A percentile compares a stretch with the other conserved stretches of the same genome.
Evolutionary conservation across 805 yeast species (phyloP).

Genomic region (Starmerella floris): DNA sequence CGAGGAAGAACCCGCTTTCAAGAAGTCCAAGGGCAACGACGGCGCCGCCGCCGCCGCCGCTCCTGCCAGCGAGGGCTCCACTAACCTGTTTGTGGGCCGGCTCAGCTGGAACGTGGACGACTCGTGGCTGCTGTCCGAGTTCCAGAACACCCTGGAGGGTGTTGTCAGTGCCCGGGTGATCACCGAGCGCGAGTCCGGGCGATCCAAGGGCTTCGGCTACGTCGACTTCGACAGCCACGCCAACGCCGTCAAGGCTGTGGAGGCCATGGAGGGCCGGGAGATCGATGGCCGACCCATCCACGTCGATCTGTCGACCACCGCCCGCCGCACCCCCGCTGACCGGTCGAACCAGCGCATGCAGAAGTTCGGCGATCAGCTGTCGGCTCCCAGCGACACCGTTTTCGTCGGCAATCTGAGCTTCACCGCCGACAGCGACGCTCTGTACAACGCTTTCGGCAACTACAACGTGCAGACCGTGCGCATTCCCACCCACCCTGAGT

Average conservation of each 20-base stretch:
- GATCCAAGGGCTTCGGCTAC: slow-evolving; percentile 88
- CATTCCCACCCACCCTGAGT: slow-evolving; percentile 96
- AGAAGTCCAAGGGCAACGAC: slow-evolving; percentile 29
- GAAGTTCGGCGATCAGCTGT: slow-evolving; percentile 78
- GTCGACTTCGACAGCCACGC: slow-evolving; percentile 76
- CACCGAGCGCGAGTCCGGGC: slow-evolving; percentile 80
- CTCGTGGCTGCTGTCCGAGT: slow-evolving; percentile 81
- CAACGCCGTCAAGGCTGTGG: slow-evolving; percentile 74
- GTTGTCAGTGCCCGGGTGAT: slow-evolving; percentile 83
- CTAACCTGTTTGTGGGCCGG: slow-evolving; percentile 92
- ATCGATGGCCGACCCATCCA: slow-evolving; percentile 95
- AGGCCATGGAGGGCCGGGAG: slow-evolving; percentile 79
- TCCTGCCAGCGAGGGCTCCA: slow-evolving; percentile 43
- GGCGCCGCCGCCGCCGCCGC: slow-evolving; percentile 23
- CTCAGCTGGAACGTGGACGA: slow-evolving; percentile 95
- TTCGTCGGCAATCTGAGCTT: slow-evolving; percentile 94
- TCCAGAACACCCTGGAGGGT: slow-evolving; percentile 61
- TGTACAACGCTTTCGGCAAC: slow-evolving; percentile 59
- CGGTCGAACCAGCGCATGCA: slow-evolving; percentile 66
- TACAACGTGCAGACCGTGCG: slow-evolving; percentile 73
- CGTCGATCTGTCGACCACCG: slow-evolving; percentile 80
- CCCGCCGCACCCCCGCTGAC: slow-evolving; percentile 40
- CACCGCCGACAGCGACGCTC: slow-evolving; percentile 67
- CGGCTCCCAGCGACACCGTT: slow-evolving; percentile 88
- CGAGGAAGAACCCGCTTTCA: slow-evolving; percentile 31